These are phyloP conservation scores for Aspergillus homomorphus DNA, from an alignment of 495 filamentous ascomycete species.

Conservation along the genomic window DNA sequence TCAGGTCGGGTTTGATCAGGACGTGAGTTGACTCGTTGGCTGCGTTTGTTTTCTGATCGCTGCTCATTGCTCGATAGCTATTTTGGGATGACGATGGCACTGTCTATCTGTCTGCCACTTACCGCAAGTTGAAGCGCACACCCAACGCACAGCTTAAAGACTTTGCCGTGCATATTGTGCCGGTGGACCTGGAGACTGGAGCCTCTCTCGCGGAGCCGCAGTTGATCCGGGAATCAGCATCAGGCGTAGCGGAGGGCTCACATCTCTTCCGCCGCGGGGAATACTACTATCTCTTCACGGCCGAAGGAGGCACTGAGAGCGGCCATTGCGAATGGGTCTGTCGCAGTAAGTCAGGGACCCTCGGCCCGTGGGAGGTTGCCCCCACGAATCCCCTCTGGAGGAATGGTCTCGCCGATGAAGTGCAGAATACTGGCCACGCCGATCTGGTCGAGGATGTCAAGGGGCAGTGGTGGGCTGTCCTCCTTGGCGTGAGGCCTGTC, in stretches of 20 bases:
- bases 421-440: constrained; percentile 42
- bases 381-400: constrained; percentile 39
- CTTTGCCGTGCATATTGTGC: constrained; percentile 41
- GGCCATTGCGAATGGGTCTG: constrained; percentile 49
- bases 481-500: constrained; percentile 43
- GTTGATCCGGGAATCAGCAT: constrained; percentile 54
- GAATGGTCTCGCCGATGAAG: constrained; percentile 34
- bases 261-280: constrained; percentile 63
- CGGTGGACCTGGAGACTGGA: constrained; percentile 37
- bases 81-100: constrained; percentile 43
- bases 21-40: constrained; percentile 28
- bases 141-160: constrained; percentile 29
- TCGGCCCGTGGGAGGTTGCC: constrained; percentile 54
- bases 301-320: constrained; percentile 62
- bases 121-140: constrained; percentile 32
- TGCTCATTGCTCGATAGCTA: constrained; percentile 19
- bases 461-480: constrained; percentile 45
- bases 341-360: constrained; percentile 37
- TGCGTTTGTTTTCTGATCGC: neutral
- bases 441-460: constrained; percentile 45
- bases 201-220: constrained; percentile 33
- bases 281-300: constrained; percentile 67
- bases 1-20: constrained; percentile 46
- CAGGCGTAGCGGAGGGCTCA: constrained; percentile 58
- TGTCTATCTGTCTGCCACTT: constrained; percentile 38